Conservation (phyloP, 2,329 filamentous ascomycete genomes). For the Colletotrichum tabaci region DNA sequence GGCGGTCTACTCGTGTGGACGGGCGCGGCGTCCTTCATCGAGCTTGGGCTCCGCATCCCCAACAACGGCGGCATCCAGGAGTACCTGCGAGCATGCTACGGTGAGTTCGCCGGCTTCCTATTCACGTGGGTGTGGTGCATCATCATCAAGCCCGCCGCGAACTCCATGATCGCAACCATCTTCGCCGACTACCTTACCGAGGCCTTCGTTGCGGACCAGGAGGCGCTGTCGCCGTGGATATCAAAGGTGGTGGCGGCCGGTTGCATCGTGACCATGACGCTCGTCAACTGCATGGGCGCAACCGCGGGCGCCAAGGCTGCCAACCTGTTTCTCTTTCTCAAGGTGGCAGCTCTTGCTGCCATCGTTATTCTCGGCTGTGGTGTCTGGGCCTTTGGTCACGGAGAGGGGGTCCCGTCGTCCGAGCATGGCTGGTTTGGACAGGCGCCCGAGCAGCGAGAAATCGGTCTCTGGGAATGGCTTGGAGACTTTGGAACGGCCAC, state of each 20-base stretch:
- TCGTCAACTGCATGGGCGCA: constrained; percentile 60
- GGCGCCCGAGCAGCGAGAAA: constrained; percentile 37
- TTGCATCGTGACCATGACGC: constrained; percentile 55
- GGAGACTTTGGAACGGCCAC: constrained; percentile 58
- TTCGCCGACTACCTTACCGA: constrained; percentile 58
- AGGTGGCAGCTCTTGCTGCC: constrained; percentile 43
- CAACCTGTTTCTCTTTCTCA: constrained; percentile 58
- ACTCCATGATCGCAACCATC: constrained; percentile 60
- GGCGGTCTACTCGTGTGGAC: constrained; percentile 63
- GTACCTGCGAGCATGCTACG: constrained; percentile 59
- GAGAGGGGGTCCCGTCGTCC: constrained; percentile 54
- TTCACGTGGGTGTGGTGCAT: constrained; percentile 61
- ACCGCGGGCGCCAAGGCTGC: constrained; percentile 56
- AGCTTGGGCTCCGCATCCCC: constrained; percentile 61
- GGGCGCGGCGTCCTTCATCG: constrained; percentile 62
- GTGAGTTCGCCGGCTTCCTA: constrained; percentile 59
- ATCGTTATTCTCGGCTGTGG: constrained; percentile 45
- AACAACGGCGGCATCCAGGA: constrained; percentile 63
- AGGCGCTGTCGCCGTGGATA: constrained; percentile 44
- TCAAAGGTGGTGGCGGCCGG: constrained; percentile 56
- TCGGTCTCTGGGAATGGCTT: constrained; percentile 54
- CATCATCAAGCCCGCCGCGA: constrained; percentile 59
- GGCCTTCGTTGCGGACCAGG: constrained; percentile 48
- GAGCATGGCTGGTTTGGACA: constrained; percentile 51
- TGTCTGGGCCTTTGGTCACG: constrained; percentile 50